Percentiles rank a stretch among this genome's conserved stretches.
phyloP scores from a whole-genome alignment of 345 rosid species.

The Acer campestre region DNA sequence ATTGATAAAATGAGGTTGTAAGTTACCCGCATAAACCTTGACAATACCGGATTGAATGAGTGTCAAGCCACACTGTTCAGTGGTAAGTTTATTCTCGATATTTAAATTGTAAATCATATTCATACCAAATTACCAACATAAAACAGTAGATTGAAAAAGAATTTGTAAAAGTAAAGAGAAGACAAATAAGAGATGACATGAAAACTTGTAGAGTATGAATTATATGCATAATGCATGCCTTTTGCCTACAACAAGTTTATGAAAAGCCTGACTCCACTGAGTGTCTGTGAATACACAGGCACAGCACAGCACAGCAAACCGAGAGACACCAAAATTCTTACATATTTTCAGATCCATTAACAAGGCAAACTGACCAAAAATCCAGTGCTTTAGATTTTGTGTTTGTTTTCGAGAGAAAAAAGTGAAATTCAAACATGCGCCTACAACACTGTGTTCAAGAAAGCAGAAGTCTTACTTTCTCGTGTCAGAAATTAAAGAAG shows the following conservation, averaged over 20 bases:
- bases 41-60: too few species aligned
- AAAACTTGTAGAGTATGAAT: neutral
- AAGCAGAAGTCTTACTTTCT: constrained; percentile 1
- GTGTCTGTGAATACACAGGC: neutral
- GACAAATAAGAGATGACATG: neutral
- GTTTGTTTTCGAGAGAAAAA: neutral
- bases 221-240: constrained; percentile 1
- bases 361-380: constrained; percentile 26
- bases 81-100: too few species aligned
- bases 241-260: neutral
- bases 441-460: constrained; percentile 8
- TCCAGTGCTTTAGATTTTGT: constrained; percentile 21
- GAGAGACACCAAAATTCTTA: neutral
- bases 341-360: constrained; percentile 1
- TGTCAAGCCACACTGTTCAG: too few species aligned
- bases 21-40: too few species aligned
- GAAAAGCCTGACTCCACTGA: constrained; percentile 2
- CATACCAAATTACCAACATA: too few species aligned
- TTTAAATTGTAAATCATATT: too few species aligned
- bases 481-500: constrained; percentile 17
- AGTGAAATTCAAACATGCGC: constrained; percentile 22
- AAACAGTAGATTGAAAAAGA: too few species aligned
- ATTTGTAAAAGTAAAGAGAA: too few species aligned
- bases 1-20: neutral
- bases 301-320: too few species aligned